Evolutionary conservation across 139 green algal species (phyloP), one percentile per base, ranked within the genome.

Genomic region (Picochlorum sp.): DNA sequence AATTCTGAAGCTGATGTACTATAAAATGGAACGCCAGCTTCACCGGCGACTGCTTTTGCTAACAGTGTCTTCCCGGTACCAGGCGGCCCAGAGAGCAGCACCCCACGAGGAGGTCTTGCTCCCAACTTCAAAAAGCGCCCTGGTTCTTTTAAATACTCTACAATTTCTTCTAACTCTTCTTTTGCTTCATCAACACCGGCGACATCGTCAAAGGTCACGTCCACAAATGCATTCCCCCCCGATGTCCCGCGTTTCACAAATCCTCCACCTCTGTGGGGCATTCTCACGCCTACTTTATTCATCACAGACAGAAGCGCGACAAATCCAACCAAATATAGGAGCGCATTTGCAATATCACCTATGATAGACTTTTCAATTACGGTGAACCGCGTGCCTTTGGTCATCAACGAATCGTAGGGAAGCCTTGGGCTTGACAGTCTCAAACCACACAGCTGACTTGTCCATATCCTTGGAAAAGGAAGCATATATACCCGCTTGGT

Each of bases 131-230:
- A 76, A 69, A 90, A 95, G 34, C 77, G 77, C 30, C 86, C 88
- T 10, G 88, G 88, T 8, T 75, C 71, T 7, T 73, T 71, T 28
- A 95, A 69, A 63, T 85, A 87, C 37, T 91, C 86, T 75, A 95
- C 88, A 49, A 95, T 81, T 73, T 95, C 88, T 60, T 82, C 63
- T 31, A 96, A 76, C 77, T 95, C 88, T 77, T 92, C 83, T 67
- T 96, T 96, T 23, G 88, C 88, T 63, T 90, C 85, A 49, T 94
- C 88, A 50, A 94, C 83, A 0, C 88, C 88, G 20, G 88, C 88
- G 57, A 95, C 87, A 54, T 95, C 88, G 56, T 80, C 85, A 84
- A 95, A 95, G 2, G 69, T 76, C 21, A 88, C 60, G 13, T 52
- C 51, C 23, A n/a, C 34, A 41, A 41, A 34, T 20, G 47, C n/a